These are phyloP conservation scores for Royoungia palumana DNA, from an alignment of 768 basidiomycete genomes.

Conservation along the genomic window DNA sequence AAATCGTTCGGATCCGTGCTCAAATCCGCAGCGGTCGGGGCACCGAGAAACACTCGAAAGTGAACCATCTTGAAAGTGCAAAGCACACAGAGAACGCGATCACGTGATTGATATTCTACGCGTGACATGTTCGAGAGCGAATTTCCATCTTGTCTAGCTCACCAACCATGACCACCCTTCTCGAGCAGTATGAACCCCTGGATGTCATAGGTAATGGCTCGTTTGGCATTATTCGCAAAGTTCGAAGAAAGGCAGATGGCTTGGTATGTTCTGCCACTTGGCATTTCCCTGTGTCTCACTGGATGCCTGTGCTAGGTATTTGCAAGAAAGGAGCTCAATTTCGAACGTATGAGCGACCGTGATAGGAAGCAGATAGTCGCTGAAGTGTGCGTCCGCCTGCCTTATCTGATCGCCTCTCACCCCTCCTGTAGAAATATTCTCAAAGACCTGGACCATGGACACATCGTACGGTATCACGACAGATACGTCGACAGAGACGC, in stretches of 20 bases:
- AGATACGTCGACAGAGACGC: constrained; percentile 86
- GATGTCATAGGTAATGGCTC: constrained; percentile 96
- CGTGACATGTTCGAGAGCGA: constrained; percentile 28
- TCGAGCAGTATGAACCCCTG: constrained; percentile 81
- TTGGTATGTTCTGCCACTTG: constrained; percentile 48
- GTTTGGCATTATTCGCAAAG: constrained; percentile 97
- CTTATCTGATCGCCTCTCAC: not conserved
- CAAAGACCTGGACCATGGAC: constrained; percentile 90
- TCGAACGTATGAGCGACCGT: constrained; percentile 93
- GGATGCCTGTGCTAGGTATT: constrained; percentile 50
- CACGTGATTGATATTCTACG: constrained; percentile 22
- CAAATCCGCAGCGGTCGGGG: constrained; percentile 35
- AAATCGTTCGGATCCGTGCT: constrained; percentile 34
- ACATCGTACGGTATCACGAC: constrained; percentile 96
- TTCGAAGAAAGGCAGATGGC: constrained; percentile 79
- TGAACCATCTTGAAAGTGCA: constrained; percentile 17
- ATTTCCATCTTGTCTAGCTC: constrained; percentile 22
- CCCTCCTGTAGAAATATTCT: constrained; percentile 75
- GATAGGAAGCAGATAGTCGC: constrained; percentile 96
- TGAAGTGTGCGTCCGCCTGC: constrained; percentile 75
- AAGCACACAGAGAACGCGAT: constrained; percentile 15
- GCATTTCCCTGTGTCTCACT: not conserved
- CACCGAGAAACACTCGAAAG: constrained; percentile 55
- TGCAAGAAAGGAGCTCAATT: constrained; percentile 94
- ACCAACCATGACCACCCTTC: constrained; percentile 37